Evolutionary conservation across 257 asterid genomes (phyloP), one percentile per base, ranked within the genome.

Genomic region (Hygrophila difformis): DNA sequence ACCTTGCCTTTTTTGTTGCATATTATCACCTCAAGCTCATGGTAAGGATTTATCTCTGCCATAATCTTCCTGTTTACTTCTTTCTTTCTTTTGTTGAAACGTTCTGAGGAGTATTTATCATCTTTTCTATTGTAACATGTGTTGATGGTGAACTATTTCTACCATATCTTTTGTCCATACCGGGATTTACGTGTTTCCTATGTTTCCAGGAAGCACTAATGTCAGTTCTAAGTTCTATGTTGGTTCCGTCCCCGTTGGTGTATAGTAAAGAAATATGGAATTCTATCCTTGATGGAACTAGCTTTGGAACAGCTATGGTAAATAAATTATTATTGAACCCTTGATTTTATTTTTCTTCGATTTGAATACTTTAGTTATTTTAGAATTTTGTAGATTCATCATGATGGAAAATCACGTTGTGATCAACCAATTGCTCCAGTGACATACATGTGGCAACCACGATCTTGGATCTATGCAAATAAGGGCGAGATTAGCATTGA

Each of bases 391-490:
- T 68, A 89, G 96, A 94, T 89, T 62, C 80, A 71, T 70, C 69
- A 59, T 65, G 61, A 61, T 43, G 93, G 75, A 40, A 59, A 44
- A 18, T 52, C 65, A n/a, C n/a, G n/a, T 20, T 50, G 53, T 59
- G 61, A 61, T 52, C 57, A 56, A 39, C 61, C 74, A 41, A 60
- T 89, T 62, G 84, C 94, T 68, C 96, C 92, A 0, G 91, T 89
- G 61, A 77, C 91, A 61, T 85, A 75, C 68, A 60, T 85, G 93
- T 89, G 96, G 94, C 71, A 67, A 59, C 79, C 84, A 0, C 56
- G n/a, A 33, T 65, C 55, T 12, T 46, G 4, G 39, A 14, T 43
- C 44, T n/a, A 53, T 41, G 28, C 54, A 41, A 29, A 64, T 37
- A 26, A 44, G 26, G 67, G 64, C 22, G 62, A 51, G 39, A 55